Conservation (phyloP, 768 basidiomycete genomes). For the Russula olivacea region DNA sequence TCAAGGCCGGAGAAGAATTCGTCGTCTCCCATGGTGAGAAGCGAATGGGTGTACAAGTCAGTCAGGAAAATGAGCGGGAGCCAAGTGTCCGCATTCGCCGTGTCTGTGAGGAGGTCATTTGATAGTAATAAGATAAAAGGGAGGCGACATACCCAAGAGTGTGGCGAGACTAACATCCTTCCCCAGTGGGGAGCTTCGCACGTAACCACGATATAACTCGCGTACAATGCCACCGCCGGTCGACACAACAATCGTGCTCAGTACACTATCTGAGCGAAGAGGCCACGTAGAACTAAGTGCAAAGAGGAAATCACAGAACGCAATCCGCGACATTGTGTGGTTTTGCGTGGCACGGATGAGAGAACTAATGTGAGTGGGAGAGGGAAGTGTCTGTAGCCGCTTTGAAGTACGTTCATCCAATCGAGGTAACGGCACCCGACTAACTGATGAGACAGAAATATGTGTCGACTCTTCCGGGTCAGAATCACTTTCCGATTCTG, state of each 20-base stretch:
- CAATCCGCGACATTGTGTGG: constrained; percentile 36
- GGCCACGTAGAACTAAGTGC: constrained; percentile 59
- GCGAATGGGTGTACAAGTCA: constrained; percentile 75
- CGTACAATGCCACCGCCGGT: constrained; percentile 60
- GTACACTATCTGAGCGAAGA: constrained; percentile 47
- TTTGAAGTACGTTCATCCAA: constrained; percentile 57
- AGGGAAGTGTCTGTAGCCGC: constrained; percentile 54
- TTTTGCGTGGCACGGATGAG: constrained; percentile 45
- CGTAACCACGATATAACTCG: constrained; percentile 65
- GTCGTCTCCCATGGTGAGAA: constrained; percentile 92
- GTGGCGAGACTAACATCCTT: constrained; percentile 41
- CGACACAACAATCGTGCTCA: constrained; percentile 47
- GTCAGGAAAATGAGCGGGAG: constrained; percentile 69
- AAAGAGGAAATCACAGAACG: constrained; percentile 54
- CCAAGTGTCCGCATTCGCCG: constrained; percentile 46
- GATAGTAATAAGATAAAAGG: neutral
- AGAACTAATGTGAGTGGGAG: constrained; percentile 46
- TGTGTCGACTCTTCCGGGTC: constrained; percentile 31
- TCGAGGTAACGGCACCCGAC: constrained; percentile 32
- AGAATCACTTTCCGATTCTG: constrained; percentile 27
- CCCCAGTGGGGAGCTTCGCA: constrained; percentile 58
- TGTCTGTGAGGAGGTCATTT: constrained; percentile 34
- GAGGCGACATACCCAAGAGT: constrained; percentile 37
- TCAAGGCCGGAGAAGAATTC: constrained; percentile 70
- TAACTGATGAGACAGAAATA: constrained; percentile 36